Evolutionary conservation across 148 eudicot genomes (phyloP).

Genomic region (Arbutus unedo): DNA sequence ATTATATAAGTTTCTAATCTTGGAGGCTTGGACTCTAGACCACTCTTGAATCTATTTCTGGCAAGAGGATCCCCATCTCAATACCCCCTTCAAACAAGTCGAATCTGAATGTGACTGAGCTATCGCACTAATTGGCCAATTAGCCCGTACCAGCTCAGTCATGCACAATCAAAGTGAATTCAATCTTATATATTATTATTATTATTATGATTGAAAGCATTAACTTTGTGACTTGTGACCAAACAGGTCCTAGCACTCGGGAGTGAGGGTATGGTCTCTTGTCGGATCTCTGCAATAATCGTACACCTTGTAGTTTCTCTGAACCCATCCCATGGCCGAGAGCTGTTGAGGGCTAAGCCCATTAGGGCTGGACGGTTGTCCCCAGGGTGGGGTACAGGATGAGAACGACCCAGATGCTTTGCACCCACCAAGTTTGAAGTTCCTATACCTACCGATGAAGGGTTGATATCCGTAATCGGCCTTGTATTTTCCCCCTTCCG

Average conservation of each 20-base stretch:
- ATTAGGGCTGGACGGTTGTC: conserved; percentile 47
- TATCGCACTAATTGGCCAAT: neutral
- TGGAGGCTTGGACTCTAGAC: conserved; percentile 15
- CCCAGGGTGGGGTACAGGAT: conserved; percentile 42
- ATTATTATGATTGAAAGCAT: too few species aligned
- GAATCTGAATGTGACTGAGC: too few species aligned
- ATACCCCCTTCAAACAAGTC: neutral
- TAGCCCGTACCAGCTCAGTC: neutral
- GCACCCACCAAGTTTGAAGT: conserved; percentile 34
- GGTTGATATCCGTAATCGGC: conserved; percentile 88
- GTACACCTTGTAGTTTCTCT: conserved; percentile 58
- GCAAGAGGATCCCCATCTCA: conserved; percentile 20
- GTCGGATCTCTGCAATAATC: conserved; percentile 68
- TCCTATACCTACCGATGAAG: conserved; percentile 60
- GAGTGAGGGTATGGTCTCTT: conserved; percentile 75
- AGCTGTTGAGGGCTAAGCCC: conserved; percentile 37
- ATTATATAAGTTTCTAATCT: neutral
- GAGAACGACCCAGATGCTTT: conserved; percentile 52
- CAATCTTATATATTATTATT: neutral
- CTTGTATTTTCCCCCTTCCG: conserved; percentile 84
- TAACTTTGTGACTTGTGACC: neutral
- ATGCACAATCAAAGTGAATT: neutral
- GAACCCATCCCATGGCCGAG: conserved; percentile 81
- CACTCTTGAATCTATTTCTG: conserved; percentile 1
- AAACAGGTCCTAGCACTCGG: conserved; percentile 60